These are phyloP conservation scores for Solanum chaucha DNA, from an alignment of 257 asterid species.

Conservation along the genomic window DNA sequence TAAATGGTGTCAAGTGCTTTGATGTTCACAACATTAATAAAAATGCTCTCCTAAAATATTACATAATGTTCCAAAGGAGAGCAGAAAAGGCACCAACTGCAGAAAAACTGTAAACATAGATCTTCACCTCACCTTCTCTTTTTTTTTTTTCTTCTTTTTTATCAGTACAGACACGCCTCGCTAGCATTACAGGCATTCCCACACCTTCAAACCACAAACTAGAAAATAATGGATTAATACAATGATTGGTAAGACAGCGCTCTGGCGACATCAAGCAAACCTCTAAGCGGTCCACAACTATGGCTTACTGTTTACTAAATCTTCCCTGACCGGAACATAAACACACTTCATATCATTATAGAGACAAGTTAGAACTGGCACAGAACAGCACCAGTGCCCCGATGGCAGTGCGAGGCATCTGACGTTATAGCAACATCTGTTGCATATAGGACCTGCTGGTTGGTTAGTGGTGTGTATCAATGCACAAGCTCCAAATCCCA, in stretches of 20 bases:
- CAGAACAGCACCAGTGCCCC: constrained; percentile 32
- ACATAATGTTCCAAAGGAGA: not conserved
- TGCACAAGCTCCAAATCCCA: constrained; percentile 10
- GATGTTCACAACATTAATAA: not conserved
- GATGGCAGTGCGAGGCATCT: constrained; percentile 24
- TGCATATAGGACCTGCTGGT: constrained; percentile 21
- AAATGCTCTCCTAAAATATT: not conserved
- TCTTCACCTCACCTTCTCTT: not conserved
- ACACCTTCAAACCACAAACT: constrained; percentile 24
- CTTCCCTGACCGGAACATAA: constrained; percentile 26
- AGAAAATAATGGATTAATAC: constrained; percentile 37
- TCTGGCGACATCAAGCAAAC: constrained; percentile 19
- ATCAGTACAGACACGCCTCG: not conserved
- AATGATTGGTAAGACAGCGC: constrained; percentile 18
- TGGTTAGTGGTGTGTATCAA: constrained; percentile 13
- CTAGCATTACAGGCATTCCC: not conserved
- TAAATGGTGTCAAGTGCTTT: not conserved
- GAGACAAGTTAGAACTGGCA: constrained; percentile 40
- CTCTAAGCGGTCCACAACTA: constrained; percentile 22
- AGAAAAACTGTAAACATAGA: not conserved
- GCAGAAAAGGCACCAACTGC: not conserved
- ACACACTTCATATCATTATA: constrained; percentile 41
- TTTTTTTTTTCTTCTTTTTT: no score
- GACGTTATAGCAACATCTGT: constrained; percentile 24
- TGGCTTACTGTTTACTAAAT: constrained; percentile 18